Evolutionary conservation across 164 flowering plant species (phyloP), one percentile per base, ranked within the genome.

Genomic region (Platanus orientalis): DNA sequence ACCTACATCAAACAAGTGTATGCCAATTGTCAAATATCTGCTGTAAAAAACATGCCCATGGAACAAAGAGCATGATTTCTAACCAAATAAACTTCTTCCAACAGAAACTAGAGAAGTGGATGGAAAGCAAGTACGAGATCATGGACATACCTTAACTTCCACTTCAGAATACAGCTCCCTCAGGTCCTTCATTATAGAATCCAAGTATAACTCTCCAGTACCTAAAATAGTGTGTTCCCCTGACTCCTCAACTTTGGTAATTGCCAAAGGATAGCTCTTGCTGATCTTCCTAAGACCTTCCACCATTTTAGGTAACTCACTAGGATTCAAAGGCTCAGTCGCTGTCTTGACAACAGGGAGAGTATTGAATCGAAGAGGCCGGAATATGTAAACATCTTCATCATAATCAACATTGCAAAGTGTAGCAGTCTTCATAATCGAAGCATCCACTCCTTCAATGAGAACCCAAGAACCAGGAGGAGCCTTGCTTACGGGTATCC

Each of bases 401-500:
- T 86, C 84, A 73, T 71, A 81, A 61, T 89, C 77, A 72, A 68
- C 74, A 78, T 86, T 84, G 72, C 98, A 95, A 16, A 95, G 86
- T 30, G 97, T 92, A 12, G 99, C 99, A 69, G 98, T 90, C 71
- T 95, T 95, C 96, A 87, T 95, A 21, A 95, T 92, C 9, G 98
- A 95, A 57, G 96, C 97, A 84, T 90, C 99, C 6, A 95, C 99
- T 62, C 99, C 98, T 81, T 95, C 99, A 78, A 95, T 88, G 14
- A 95, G 89, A 71, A 95, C 97, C 99, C 98, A 95, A 56, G 97
- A 85, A 71, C 98, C 99, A 57, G 99, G 96, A 72, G 94, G 97
- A 47, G 99, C 99, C 78, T 83, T 84, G 73, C 87, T 84, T 62
- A 95, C 76, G 47, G 99, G 97, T 66, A 92, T 76, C 59, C 97